Evolutionary conservation across 768 basidiomycete species (phyloP), one percentile per base, ranked within the genome.

Genomic region (Megacollybia marginata): DNA sequence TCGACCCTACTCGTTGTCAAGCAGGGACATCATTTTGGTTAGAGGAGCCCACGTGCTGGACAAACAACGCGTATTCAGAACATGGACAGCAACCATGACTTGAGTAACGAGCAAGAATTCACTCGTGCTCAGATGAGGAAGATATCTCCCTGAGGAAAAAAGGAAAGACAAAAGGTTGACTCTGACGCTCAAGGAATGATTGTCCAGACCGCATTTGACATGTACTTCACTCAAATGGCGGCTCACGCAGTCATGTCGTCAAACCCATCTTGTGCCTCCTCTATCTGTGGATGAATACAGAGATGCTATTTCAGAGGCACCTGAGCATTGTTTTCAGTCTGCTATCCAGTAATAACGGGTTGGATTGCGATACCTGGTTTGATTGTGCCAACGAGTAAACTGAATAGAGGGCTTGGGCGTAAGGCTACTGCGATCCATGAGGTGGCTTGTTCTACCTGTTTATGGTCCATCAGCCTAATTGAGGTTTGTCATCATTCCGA

Each of bases 181-280:
- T 40, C 38, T 15, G 15, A 13, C 5, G 38, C 13, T 15, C 38
- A 40, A 15, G 48, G 48, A 31, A 63, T 74, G 48, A 75, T 88
- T 44, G 75, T 80, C 4, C 74, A 78, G 20, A 81, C 88, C 6
- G 70, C 82, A 7, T 92, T 93, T 48, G 93, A 98, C 68, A 81
- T 85, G 18, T 98, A 95, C 69, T 89, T 98, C 62, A 73, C 71
- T 6, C 75, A 81, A 36, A 69, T 76, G 28, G 70, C 82, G 9
- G 71, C 80, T 19, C 76, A 84, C 13, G 67, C 81, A 1, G 78
- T 79, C 53, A 94, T 92, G 31, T 91, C 90, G 32, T 69, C 81
- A 52, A 84, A 86, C 92, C 0, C 62, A 75, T 19, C 77, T 84
- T 20, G 78, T 91, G 32, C 74, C 82, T 19, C 86, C 90, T 1